A percentile compares a stretch with the other conserved stretches of the same genome.
Evolutionary conservation across 1,139 yeast genomes (phyloP).

Genomic region (Candida buenavistaensis): DNA sequence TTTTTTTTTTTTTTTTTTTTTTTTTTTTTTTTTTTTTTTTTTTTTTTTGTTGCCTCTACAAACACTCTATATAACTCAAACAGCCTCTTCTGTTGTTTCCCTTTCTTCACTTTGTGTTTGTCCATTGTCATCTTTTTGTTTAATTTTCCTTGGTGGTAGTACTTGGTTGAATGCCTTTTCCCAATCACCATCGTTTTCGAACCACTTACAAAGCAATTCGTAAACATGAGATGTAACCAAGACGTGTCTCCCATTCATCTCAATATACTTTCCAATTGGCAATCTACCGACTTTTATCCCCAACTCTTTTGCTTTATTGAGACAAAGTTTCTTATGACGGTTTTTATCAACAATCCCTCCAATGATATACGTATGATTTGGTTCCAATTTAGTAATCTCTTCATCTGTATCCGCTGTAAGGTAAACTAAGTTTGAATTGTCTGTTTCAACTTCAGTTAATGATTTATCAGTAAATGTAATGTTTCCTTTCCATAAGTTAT

Average conservation of each 20-base stretch:
- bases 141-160: conserved; percentile 76
- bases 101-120: neutral
- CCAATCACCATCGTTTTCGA: conserved; percentile 74
- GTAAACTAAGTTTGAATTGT: conserved; percentile 53
- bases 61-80: too few species aligned
- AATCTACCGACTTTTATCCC: conserved; percentile 75
- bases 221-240: conserved; percentile 93
- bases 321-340: conserved; percentile 80
- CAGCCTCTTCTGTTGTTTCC: neutral
- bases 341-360: conserved; percentile 98
- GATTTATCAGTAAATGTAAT: conserved; percentile 54
- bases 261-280: conserved; percentile 85
- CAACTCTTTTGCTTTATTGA: conserved; percentile 72
- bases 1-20: too few species aligned
- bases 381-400: conserved; percentile 57
- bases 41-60: too few species aligned
- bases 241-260: conserved; percentile 82
- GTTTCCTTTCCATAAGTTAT: conserved; percentile 59
- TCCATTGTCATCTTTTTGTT: conserved; percentile 9
- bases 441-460: conserved; percentile 35
- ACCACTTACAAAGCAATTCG: conserved; percentile 80
- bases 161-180: conserved; percentile 79
- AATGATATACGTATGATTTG: conserved; percentile 74
- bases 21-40: too few species aligned
- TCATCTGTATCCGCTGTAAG: conserved; percentile 87